Evolutionary conservation across 768 basidiomycete genomes (phyloP), one percentile per base, ranked within the genome.

Genomic region (Pulveroboletus sp.): DNA sequence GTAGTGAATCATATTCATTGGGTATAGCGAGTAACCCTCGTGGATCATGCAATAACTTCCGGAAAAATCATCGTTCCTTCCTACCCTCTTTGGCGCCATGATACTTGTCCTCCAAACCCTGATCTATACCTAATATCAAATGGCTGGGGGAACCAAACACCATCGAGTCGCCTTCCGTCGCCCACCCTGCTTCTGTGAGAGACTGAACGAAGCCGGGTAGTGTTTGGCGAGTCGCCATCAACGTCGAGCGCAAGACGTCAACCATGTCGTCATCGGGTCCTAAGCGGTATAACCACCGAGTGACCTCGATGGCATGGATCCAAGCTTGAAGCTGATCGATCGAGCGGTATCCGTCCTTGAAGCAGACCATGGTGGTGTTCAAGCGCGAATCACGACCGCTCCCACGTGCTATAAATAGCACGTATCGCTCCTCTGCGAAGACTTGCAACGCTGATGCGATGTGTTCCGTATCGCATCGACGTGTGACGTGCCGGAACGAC

Each of bases 321-420:
- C 84, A 86, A 3, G 78, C 82, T 48, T 76, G 76, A 32, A 83
- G 69, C 50, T 80, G 77, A 59, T 83, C 81, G 13, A 60, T 51
- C 4, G 70, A 47, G 20, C 62, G 59, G 47, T 81, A 76, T 6
- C 75, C 75, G 24, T 78, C 75, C 52, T 76, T 82, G 50, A 85
- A 67, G 55, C 72, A 72, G 35, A 81, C 71, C 51, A 73, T 71
- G 3, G 80, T 51, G n/a, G 43, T 49, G 17, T 27, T 19, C 8
- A 2, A 34, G 19, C 37, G 40, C 20, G 12, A 30, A 27, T 16
- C 4, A 12, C 13, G 41, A 7, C 39, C 19, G 8, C 31, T 54
- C 38, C 20, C 40, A 37, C 41, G 42, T 6, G 56, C 55, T 61
- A 77, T 76, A 74, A 81, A 83, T 23, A 86, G 57, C 17, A 82